Percentiles rank a stretch among this genome's conserved stretches.
Conservation (phyloP, 2,329 filamentous ascomycete species). For the Colletotrichum australisinense region DNA sequence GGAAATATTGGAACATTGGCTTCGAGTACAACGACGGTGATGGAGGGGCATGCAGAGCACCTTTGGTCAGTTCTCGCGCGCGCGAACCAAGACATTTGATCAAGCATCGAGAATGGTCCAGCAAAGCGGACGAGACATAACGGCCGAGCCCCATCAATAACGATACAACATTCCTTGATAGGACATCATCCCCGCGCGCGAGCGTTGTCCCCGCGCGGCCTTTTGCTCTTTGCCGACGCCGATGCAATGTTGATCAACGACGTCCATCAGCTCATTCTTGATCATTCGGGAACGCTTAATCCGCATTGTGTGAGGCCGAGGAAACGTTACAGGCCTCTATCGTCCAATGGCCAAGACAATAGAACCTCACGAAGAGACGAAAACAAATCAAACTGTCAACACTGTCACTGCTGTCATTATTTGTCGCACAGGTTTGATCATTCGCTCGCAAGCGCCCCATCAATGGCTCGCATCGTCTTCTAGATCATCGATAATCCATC, state of each 20-base stretch:
- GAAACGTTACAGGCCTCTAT: too few species aligned
- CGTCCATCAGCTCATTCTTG: background rate
- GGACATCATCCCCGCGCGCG: background rate
- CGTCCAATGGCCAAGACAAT: too few species aligned
- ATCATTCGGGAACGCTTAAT: background rate
- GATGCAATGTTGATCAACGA: background rate
- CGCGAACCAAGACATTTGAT: background rate
- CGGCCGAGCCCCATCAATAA: background rate
- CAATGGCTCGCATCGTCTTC: background rate
- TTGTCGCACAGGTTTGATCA: background rate
- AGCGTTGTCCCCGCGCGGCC: background rate
- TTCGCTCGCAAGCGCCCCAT: background rate
- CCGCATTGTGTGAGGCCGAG: background rate
- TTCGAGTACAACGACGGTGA: background rate
- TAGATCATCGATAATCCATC: background rate
- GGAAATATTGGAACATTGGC: background rate
- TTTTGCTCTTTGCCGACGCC: background rate
- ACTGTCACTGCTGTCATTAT: background rate
- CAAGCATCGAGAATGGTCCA: too few species aligned
- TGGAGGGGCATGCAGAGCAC: background rate
- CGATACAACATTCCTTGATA: background rate
- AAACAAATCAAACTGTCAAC: background rate
- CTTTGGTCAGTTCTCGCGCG: background rate
- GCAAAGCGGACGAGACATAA: background rate
- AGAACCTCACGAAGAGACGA: background rate